Conservation (phyloP, 1,284 basidiomycete genomes). For the Bondarzewia mesenterica region DNA sequence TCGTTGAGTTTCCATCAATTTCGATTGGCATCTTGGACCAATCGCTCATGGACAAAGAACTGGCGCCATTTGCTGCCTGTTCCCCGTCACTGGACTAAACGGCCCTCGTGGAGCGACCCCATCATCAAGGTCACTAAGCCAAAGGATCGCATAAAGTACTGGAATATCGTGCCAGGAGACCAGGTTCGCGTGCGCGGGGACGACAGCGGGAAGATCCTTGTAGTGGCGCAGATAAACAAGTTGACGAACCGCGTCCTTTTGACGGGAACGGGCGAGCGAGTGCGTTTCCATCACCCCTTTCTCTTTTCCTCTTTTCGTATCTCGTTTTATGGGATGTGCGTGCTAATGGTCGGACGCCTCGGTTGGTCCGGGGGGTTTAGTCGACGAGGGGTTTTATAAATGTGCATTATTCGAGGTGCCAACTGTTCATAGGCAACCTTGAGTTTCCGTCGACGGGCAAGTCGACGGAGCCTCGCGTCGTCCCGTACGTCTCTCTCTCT, state of each 20-base stretch:
- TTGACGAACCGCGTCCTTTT: conserved; percentile 65
- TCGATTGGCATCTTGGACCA: conserved; percentile 18
- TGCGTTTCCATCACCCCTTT: conserved; percentile 21
- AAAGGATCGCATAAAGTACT: conserved; percentile 70
- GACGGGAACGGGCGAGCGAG: conserved; percentile 40
- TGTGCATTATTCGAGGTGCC: conserved; percentile 71
- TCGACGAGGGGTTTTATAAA: conserved; percentile 29
- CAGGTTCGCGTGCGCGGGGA: conserved; percentile 64
- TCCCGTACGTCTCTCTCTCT: conserved; percentile 48
- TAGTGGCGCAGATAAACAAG: conserved; percentile 66
- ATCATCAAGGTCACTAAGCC: conserved; percentile 44
- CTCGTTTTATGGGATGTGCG: background rate
- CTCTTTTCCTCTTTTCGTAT: background rate
- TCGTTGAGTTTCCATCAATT: too few relatives aligned
- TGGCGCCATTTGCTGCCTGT: conserved; percentile 57
- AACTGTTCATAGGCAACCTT: conserved; percentile 63
- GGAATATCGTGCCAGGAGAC: conserved; percentile 84
- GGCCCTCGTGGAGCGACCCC: conserved; percentile 23
- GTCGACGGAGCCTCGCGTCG: conserved; percentile 28
- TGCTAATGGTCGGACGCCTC: background rate
- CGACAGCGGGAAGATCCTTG: conserved; percentile 45
- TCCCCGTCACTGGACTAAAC: conserved; percentile 32
- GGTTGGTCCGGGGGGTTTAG: conserved; percentile 18
- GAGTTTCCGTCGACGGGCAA: conserved; percentile 43
- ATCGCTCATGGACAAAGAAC: conserved; percentile 48